Evolutionary conservation across 805 yeast species (phyloP).

Genomic region (Yamadazyma sp.): DNA sequence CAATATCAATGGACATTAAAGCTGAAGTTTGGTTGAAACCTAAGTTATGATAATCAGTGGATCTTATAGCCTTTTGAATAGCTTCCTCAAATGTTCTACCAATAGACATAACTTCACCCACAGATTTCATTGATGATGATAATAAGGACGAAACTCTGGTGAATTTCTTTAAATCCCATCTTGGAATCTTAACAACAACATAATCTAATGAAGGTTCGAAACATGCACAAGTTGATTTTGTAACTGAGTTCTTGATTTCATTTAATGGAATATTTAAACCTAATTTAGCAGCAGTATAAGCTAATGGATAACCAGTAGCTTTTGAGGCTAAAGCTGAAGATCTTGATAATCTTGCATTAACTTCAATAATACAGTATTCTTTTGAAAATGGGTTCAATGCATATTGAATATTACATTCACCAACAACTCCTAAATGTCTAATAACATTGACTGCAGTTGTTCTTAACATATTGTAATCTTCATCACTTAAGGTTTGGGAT

Average conservation of each 20-base stretch:
- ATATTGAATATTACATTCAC: conserved; percentile 98
- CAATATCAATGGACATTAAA: conserved; percentile 88
- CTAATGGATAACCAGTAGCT: conserved; percentile 98
- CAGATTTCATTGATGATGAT: conserved; percentile 96
- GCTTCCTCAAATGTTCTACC: conserved; percentile 98
- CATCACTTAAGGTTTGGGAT: conserved; percentile 94
- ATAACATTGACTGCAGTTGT: conserved; percentile 96
- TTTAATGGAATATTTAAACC: conserved; percentile 91
- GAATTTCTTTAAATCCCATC: conserved; percentile 97
- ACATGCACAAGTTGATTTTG: conserved; percentile 93
- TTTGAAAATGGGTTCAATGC: conserved; percentile 90
- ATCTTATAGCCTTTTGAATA: conserved; percentile 94
- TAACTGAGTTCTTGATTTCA: conserved; percentile 91
- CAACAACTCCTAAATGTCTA: conserved; percentile 97
- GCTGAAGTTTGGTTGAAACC: conserved; percentile 88
- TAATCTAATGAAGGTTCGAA: conserved; percentile 97
- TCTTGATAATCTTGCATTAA: conserved; percentile 93
- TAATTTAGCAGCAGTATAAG: conserved; percentile 96
- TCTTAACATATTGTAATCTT: conserved; percentile 97
- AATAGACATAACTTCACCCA: conserved; percentile 98
- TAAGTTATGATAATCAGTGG: conserved; percentile 91
- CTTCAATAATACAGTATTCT: conserved; percentile 96
- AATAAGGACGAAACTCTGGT: conserved; percentile 85
- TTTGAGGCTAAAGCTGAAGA: conserved; percentile 97
- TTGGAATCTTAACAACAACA: conserved; percentile 94